Conservation (phyloP, 495 filamentous ascomycete species). For the Hypomontagnella submonticulosa region DNA sequence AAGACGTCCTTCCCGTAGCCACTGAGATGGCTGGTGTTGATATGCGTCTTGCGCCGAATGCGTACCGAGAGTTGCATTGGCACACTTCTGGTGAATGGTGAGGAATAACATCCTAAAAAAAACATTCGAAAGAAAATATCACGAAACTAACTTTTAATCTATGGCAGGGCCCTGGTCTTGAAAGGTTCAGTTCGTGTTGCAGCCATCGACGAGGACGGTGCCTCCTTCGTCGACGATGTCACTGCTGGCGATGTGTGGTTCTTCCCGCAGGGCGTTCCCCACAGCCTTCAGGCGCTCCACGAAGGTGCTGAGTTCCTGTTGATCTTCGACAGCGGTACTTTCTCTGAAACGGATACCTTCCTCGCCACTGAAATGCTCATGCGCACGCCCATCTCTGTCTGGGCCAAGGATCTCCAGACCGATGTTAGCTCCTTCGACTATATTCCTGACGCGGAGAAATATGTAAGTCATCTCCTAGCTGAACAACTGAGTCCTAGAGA, state of each 20-base stretch:
- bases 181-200: constrained; percentile 72
- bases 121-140: too few relatives aligned
- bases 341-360: constrained; percentile 76
- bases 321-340: constrained; percentile 75
- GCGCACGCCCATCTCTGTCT: constrained; percentile 69
- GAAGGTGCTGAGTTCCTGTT: constrained; percentile 75
- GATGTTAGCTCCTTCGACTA: constrained; percentile 66
- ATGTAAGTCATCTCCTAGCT: constrained; percentile 43
- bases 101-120: neutral
- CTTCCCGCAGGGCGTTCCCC: constrained; percentile 73
- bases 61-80: constrained; percentile 79
- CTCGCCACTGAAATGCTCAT: constrained; percentile 72
- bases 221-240: constrained; percentile 74
- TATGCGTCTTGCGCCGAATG: constrained; percentile 75
- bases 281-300: constrained; percentile 73
- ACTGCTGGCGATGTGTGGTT: constrained; percentile 77
- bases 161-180: constrained; percentile 60
- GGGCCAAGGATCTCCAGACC: constrained; percentile 71
- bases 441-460: constrained; percentile 69
- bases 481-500: neutral
- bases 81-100: constrained; percentile 75
- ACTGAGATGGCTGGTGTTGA: constrained; percentile 79
- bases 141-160: constrained; percentile 14
- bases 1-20: constrained; percentile 69
- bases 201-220: constrained; percentile 70